These are phyloP conservation scores for Macroventuria anomochaeta DNA, from an alignment of 2,329 filamentous ascomycete genomes.

Conservation along the genomic window DNA sequence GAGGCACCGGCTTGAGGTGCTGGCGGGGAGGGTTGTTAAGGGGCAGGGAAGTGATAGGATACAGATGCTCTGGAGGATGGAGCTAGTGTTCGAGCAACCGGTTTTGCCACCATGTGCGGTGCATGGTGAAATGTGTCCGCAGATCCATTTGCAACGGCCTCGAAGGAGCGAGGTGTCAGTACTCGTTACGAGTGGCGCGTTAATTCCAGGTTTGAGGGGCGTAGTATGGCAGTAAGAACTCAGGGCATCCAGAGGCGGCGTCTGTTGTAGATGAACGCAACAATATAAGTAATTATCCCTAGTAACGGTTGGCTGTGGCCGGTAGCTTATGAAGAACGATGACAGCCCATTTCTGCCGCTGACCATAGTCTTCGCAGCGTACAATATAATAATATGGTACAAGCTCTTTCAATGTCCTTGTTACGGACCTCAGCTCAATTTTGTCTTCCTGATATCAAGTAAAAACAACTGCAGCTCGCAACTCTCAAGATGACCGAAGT, in stretches of 20 bases:
- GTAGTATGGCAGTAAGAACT: too few species aligned
- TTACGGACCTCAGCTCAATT: neutral
- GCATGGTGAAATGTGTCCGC: neutral
- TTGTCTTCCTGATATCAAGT: neutral
- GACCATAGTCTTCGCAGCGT: too few species aligned
- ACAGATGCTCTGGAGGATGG: neutral
- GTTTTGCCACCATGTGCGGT: neutral
- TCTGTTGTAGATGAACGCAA: neutral
- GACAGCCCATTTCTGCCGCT: too few species aligned
- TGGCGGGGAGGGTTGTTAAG: neutral
- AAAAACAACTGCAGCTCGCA: neutral
- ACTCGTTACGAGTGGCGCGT: neutral
- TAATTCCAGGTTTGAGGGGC: too few species aligned
- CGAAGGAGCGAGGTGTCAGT: neutral
- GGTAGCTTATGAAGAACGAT: neutral
- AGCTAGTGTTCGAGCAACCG: neutral
- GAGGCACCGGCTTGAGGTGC: neutral
- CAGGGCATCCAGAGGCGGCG: too few species aligned
- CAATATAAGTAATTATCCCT: neutral
- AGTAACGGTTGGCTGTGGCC: neutral
- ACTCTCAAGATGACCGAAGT: constrained; percentile 19
- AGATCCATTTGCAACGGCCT: neutral
- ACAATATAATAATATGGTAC: constrained; percentile 6
- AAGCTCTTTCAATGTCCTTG: neutral
- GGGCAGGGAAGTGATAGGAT: neutral